Evolutionary conservation across 2,329 filamentous ascomycete species (phyloP).

Genomic region (Metarhizium brunneum): DNA sequence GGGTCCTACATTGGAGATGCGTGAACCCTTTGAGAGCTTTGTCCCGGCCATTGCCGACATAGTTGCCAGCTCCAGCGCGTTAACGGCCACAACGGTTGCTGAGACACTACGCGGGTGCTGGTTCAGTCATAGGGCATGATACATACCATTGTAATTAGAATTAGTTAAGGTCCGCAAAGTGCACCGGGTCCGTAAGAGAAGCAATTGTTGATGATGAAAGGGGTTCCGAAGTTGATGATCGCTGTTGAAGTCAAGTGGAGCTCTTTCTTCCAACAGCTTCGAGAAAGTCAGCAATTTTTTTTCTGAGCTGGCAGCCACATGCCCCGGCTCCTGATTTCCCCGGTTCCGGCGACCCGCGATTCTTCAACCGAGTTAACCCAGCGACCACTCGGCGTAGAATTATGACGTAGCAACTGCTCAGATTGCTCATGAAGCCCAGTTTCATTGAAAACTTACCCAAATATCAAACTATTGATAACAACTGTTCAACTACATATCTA

Average conservation of each 20-base stretch:
- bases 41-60: not conserved
- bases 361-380: not conserved
- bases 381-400: not conserved
- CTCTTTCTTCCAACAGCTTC: slow-evolving; percentile 30
- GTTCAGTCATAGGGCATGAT: not conserved
- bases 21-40: not conserved
- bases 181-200: not conserved
- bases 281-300: slow-evolving; percentile 31
- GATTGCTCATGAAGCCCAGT: not conserved
- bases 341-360: slow-evolving; percentile 18
- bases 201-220: not conserved
- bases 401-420: not conserved
- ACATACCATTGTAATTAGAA: slow-evolving; percentile 20
- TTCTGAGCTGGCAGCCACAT: not conserved
- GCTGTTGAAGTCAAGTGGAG: slow-evolving; percentile 15
- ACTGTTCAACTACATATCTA: not conserved
- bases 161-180: not conserved
- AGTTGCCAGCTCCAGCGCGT: not conserved
- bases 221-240: not conserved
- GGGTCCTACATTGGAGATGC: not conserved
- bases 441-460: not conserved
- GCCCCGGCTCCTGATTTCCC: slow-evolving; percentile 22
- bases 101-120: not conserved
- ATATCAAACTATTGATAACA: not conserved
- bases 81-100: not conserved